Conservation (phyloP, 352 stramenopile genomes). For the Blastocystis sp. region DNA sequence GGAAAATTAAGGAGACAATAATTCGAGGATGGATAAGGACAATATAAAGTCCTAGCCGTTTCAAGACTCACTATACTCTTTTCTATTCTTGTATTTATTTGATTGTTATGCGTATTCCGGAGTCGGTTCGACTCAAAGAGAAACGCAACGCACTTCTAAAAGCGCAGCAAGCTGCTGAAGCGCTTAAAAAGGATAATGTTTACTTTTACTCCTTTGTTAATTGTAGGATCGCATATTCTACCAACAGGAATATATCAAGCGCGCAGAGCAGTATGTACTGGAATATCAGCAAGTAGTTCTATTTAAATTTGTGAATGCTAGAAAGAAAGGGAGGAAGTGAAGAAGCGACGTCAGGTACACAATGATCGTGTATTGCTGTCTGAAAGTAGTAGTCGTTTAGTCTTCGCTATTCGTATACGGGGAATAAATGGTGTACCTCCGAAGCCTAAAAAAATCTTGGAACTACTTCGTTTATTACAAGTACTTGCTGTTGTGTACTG, state of each 20-base stretch:
- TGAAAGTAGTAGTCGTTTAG: slow-evolving; percentile 85
- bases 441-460: slow-evolving; percentile 82
- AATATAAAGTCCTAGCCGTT: background rate
- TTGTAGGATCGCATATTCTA: background rate
- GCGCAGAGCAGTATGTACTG: slow-evolving; percentile 6
- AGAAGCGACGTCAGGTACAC: slow-evolving; percentile 88
- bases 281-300: slow-evolving; percentile 69
- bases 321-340: slow-evolving; percentile 83
- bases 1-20: background rate
- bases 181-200: background rate
- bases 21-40: background rate
- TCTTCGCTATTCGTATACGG: slow-evolving; percentile 92
- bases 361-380: slow-evolving; percentile 89
- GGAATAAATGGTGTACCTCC: slow-evolving; percentile 78
- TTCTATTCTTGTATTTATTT: background rate
- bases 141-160: slow-evolving; percentile 15
- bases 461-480: slow-evolving; percentile 95
- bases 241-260: background rate
- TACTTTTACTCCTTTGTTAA: background rate
- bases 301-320: slow-evolving; percentile 58
- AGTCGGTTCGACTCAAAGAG: slow-evolving; percentile 44
- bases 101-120: background rate
- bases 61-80: slow-evolving; percentile 24
- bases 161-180: background rate
- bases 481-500: background rate